Conservation (phyloP, 208 protist genomes). For the Leishmania amazonensis region DNA sequence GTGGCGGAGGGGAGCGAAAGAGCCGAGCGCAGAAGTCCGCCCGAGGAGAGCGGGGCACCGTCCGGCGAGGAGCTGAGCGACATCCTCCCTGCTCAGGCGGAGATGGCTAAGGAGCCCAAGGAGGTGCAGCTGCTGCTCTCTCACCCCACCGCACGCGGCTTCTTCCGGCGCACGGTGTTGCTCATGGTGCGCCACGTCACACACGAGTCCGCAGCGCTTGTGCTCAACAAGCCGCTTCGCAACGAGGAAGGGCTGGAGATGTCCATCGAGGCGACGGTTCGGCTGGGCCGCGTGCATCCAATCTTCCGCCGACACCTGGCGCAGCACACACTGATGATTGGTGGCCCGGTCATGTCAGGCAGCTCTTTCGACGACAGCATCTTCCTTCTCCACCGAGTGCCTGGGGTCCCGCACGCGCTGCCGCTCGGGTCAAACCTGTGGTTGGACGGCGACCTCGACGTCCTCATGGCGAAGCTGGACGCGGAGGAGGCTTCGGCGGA, state of each 20-base stretch:
- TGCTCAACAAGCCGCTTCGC: constrained; percentile 75
- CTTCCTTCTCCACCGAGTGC: constrained; percentile 73
- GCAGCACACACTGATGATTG: constrained; percentile 76
- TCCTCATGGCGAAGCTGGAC: constrained; percentile 60
- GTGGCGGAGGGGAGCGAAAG: background rate
- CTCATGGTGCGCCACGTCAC: constrained; percentile 65
- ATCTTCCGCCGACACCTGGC: constrained; percentile 63
- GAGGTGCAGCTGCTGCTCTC: constrained; percentile 73
- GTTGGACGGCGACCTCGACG: constrained; percentile 77
- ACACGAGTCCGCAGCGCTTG: constrained; percentile 68
- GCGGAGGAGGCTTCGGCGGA: constrained; percentile 45
- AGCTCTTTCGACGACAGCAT: constrained; percentile 70
- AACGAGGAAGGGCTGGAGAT: constrained; percentile 56
- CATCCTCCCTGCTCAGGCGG: constrained; percentile 12
- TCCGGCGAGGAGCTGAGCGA: constrained; percentile 15
- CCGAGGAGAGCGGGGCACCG: constrained; percentile 10
- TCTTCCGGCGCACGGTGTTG: constrained; percentile 69
- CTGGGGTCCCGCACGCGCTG: constrained; percentile 61
- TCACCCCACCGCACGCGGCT: constrained; percentile 72
- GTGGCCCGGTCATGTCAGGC: constrained; percentile 72
- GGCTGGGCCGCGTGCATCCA: constrained; percentile 55
- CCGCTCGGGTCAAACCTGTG: constrained; percentile 61
- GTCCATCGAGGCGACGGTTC: constrained; percentile 47
- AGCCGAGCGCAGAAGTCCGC: too few species aligned
- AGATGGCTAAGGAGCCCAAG: constrained; percentile 34